phyloP scores from a whole-genome alignment of 2,329 filamentous ascomycete genomes.

The Piedraia hortae region DNA sequence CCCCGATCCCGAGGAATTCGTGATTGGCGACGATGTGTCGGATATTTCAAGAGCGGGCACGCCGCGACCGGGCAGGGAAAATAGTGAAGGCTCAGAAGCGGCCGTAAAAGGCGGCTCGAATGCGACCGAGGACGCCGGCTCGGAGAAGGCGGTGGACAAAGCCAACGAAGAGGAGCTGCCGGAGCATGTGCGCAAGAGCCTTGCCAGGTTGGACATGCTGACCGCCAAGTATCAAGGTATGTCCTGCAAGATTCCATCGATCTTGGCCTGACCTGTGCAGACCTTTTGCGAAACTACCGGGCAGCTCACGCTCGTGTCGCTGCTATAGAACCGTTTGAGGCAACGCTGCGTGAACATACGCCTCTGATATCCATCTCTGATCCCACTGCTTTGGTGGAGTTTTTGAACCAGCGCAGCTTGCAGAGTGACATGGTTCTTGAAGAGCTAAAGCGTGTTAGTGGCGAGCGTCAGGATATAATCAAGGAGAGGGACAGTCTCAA shows the following conservation, averaged over 20 bases:
- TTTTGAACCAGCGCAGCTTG: slow-evolving; percentile 59
- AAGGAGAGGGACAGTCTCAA: slow-evolving; percentile 52
- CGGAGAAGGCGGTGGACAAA: slow-evolving; percentile 9
- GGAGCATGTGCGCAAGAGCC: slow-evolving; percentile 42
- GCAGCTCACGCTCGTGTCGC: slow-evolving; percentile 68
- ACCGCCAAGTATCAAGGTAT: slow-evolving; percentile 65
- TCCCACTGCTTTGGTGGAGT: slow-evolving; percentile 61
- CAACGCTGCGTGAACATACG: slow-evolving; percentile 70
- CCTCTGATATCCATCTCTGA: slow-evolving; percentile 73
- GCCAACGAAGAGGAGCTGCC: slow-evolving; percentile 30
- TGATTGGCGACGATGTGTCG: slow-evolving; percentile 58
- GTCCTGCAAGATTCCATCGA: slow-evolving; percentile 2
- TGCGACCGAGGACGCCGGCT: slow-evolving; percentile 5
- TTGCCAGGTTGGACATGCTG: slow-evolving; percentile 71
- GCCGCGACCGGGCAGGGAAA: slow-evolving; percentile 20
- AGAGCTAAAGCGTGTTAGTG: slow-evolving; percentile 64
- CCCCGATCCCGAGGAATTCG: slow-evolving; percentile 67
- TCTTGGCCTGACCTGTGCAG: slow-evolving; percentile 18
- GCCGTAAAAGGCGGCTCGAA: slow-evolving; percentile 7
- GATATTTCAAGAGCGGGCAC: slow-evolving; percentile 31
- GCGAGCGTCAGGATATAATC: slow-evolving; percentile 11
- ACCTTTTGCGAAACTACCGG: slow-evolving; percentile 72
- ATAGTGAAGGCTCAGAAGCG: slow-evolving; percentile 10
- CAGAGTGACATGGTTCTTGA: slow-evolving; percentile 85
- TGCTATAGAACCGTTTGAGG: slow-evolving; percentile 80